A percentile compares a stretch with the other conserved stretches of the same genome.
Conservation (phyloP, 129 eudicot species). For the Mikania micrantha region DNA sequence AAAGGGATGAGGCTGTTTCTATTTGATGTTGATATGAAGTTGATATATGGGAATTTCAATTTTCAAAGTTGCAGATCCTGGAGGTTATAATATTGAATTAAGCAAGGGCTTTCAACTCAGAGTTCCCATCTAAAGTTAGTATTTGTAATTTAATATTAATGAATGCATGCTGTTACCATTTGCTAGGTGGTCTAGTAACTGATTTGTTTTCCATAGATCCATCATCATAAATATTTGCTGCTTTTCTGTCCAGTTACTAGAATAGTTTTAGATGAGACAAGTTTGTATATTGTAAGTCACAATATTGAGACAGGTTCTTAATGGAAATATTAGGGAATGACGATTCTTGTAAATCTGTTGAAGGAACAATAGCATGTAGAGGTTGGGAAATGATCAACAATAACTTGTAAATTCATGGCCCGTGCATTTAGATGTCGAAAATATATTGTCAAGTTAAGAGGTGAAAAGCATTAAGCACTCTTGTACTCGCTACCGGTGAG, state of each 20-base stretch:
- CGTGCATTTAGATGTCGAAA: not conserved
- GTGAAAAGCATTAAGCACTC: not conserved
- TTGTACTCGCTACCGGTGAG: not conserved
- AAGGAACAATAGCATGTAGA: not conserved
- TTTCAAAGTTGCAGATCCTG: not conserved
- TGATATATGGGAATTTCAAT: not conserved
- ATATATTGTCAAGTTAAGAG: not conserved
- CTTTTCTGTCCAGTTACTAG: not conserved
- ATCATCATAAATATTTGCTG: not conserved
- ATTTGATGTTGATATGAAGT: constrained; percentile 19
- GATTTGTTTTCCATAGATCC: not conserved
- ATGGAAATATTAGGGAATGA: not conserved
- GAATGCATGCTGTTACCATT: not conserved
- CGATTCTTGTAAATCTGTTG: not conserved
- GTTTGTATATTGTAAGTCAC: not conserved
- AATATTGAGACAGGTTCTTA: not conserved
- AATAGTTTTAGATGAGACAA: not conserved
- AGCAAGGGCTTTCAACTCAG: not conserved
- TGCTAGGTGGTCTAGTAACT: not conserved
- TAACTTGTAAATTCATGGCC: too few species aligned
- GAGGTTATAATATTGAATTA: not conserved
- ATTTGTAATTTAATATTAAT: not conserved
- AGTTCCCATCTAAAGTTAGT: not conserved
- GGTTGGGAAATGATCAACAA: too few species aligned
- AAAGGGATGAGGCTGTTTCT: constrained; percentile 90